phyloP scores from a whole-genome alignment of 176 grass and related monocot genomes.

The Alloteropsis semialata region DNA sequence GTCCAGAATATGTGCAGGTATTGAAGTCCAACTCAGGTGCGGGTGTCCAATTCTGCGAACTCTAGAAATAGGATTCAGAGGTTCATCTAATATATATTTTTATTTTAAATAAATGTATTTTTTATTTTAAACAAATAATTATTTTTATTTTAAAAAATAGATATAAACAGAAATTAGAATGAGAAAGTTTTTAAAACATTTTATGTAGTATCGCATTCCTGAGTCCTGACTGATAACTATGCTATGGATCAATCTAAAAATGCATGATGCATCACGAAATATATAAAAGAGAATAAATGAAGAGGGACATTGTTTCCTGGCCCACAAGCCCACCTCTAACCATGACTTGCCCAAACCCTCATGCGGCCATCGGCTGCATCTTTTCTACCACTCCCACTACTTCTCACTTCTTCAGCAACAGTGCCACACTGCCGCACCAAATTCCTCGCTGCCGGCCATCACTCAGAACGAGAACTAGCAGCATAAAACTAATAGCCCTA shows the following conservation, averaged over 20 bases:
- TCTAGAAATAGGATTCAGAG: not conserved
- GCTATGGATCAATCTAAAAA: not conserved
- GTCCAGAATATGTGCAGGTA: not conserved
- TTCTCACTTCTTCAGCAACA: not conserved
- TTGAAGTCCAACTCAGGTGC: not conserved
- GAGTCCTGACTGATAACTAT: not conserved
- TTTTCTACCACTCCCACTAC: not conserved
- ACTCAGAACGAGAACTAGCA: not conserved
- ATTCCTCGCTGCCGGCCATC: not conserved
- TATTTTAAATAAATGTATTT: not conserved
- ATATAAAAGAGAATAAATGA: not conserved
- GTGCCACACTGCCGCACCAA: not conserved
- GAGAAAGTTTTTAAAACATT: not conserved
- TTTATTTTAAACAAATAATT: no score
- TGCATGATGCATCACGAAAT: not conserved
- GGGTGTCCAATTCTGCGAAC: not conserved
- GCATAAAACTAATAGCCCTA: not conserved
- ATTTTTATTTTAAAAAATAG: not conserved
- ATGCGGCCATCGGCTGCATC: not conserved
- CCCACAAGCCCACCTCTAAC: not conserved
- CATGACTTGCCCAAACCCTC: not conserved
- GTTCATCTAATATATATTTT: not conserved
- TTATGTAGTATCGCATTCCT: not conserved
- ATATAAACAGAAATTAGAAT: not conserved
- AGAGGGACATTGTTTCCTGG: not conserved